phyloP scores from a whole-genome alignment of 805 yeast genomes.

The Ogataea glucozyma region DNA sequence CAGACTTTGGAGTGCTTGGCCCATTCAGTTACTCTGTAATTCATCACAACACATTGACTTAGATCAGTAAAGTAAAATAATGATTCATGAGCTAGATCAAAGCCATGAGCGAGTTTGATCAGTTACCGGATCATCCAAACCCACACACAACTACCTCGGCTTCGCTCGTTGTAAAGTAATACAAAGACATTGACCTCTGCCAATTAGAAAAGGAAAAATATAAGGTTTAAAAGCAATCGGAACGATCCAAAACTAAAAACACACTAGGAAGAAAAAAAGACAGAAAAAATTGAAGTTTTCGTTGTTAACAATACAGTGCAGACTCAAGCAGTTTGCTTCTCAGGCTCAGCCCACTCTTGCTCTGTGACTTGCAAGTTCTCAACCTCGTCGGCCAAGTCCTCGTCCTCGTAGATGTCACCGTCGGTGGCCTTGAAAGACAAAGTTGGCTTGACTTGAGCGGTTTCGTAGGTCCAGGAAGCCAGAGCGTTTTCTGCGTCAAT shows the following conservation, averaged over 20 bases:
- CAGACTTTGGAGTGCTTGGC: too few relatives aligned
- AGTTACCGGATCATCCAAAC: too few relatives aligned
- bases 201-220: slow-evolving; percentile 7
- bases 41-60: too few relatives aligned
- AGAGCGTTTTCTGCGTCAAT: slow-evolving; percentile 95
- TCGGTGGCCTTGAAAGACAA: slow-evolving; percentile 58
- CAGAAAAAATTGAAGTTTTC: slow-evolving; percentile 1
- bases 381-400: slow-evolving; percentile 49
- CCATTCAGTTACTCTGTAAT: too few relatives aligned
- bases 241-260: slow-evolving; percentile 15
- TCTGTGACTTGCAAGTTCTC: slow-evolving; percentile 52
- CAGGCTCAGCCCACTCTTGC: slow-evolving; percentile 33
- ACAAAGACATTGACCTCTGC: slow-evolving; percentile 1
- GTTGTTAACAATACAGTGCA: slow-evolving; percentile 1
- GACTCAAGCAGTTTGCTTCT: slow-evolving; percentile 31
- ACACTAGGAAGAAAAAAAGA: slow-evolving; percentile 9
- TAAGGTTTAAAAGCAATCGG: slow-evolving; percentile 8
- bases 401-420: slow-evolving; percentile 53
- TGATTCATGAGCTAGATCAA: too few relatives aligned
- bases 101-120: too few relatives aligned
- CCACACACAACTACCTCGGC: too few relatives aligned
- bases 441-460: slow-evolving; percentile 81
- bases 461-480: slow-evolving; percentile 84
- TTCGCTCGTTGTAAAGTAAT: slow-evolving; percentile 4
- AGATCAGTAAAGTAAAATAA: too few relatives aligned